These are phyloP conservation scores for Firmiana major DNA, from an alignment of 345 rosid genomes.

Conservation along the genomic window DNA sequence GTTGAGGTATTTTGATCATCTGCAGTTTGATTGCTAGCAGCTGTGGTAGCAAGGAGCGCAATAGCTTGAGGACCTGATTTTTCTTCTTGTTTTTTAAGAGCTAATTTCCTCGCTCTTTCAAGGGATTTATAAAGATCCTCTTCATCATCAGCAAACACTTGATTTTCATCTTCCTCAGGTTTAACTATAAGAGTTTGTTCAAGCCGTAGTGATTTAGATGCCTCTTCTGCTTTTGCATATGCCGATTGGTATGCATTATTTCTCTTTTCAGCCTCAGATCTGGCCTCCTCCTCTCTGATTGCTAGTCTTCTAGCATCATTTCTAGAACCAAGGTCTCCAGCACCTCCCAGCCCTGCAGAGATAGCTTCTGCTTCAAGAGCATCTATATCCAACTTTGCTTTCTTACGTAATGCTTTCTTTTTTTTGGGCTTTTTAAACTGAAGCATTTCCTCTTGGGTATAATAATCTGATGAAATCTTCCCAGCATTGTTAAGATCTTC, in stretches of 20 bases:
- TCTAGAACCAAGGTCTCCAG: slow-evolving; percentile 92
- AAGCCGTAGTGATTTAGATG: slow-evolving; percentile 65
- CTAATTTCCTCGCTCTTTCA: slow-evolving; percentile 78
- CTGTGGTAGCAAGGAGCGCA: slow-evolving; percentile 56
- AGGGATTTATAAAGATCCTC: slow-evolving; percentile 75
- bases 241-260: slow-evolving; percentile 73
- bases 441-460: slow-evolving; percentile 83
- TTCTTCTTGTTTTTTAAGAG: slow-evolving; percentile 68
- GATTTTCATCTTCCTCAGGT: slow-evolving; percentile 58
- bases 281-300: slow-evolving; percentile 67
- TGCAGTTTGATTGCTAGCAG: slow-evolving; percentile 33
- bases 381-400: slow-evolving; percentile 81
- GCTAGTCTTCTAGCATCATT: slow-evolving; percentile 78
- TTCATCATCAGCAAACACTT: slow-evolving; percentile 65
- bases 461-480: slow-evolving; percentile 75
- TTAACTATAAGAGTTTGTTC: slow-evolving; percentile 50
- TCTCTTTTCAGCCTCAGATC: slow-evolving; percentile 71
- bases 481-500: slow-evolving; percentile 68
- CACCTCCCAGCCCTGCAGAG: slow-evolving; percentile 77
- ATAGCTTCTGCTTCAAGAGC: slow-evolving; percentile 91
- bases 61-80: slow-evolving; percentile 69
- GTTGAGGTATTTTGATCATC: slow-evolving; percentile 41
- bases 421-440: slow-evolving; percentile 89
- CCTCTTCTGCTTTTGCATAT: slow-evolving; percentile 81
- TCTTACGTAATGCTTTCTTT: slow-evolving; percentile 76